Conservation (phyloP, 2,329 filamentous ascomycete genomes). For the Penicillium sp. region DNA sequence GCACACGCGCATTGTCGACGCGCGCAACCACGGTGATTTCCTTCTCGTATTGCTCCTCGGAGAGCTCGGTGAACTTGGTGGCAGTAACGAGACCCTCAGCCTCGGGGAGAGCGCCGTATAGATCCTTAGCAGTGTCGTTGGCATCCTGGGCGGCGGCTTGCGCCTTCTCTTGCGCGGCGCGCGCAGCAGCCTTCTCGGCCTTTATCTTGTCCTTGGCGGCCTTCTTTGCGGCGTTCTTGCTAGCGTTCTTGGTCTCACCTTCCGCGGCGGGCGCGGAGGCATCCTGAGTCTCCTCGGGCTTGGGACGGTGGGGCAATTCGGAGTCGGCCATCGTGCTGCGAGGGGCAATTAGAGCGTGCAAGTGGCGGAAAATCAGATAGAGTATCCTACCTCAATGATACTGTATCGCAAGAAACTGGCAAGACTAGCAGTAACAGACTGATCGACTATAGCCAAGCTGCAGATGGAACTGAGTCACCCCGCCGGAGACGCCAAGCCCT, state of each 20-base stretch:
- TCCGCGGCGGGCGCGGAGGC: slow-evolving; percentile 34
- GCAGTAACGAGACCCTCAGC: slow-evolving; percentile 62
- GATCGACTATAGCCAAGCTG: slow-evolving; percentile 4
- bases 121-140: slow-evolving; percentile 63
- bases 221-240: slow-evolving; percentile 84
- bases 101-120: slow-evolving; percentile 73
- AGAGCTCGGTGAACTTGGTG: slow-evolving; percentile 55
- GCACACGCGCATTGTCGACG: slow-evolving; percentile 83
- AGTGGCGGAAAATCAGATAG: not conserved
- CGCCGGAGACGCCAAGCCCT: slow-evolving; percentile 30
- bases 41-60: slow-evolving; percentile 66
- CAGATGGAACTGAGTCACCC: slow-evolving; percentile 32
- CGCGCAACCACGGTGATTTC: slow-evolving; percentile 75
- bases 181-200: slow-evolving; percentile 71
- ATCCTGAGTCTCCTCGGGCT: slow-evolving; percentile 37
- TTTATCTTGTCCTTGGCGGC: slow-evolving; percentile 88
- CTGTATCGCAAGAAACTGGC: slow-evolving; percentile 13
- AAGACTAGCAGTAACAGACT: slow-evolving; percentile 4
- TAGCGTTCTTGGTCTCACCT: slow-evolving; percentile 45
- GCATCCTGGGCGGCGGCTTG: slow-evolving; percentile 66
- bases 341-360: slow-evolving; percentile 1
- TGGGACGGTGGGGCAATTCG: slow-evolving; percentile 42
- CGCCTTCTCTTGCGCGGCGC: slow-evolving; percentile 72
- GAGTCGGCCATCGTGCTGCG: slow-evolving; percentile 39
- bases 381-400: slow-evolving; percentile 21